Evolutionary conservation across 75 land plant species (phyloP).

Genomic region (Adiantum capillusveneris): DNA sequence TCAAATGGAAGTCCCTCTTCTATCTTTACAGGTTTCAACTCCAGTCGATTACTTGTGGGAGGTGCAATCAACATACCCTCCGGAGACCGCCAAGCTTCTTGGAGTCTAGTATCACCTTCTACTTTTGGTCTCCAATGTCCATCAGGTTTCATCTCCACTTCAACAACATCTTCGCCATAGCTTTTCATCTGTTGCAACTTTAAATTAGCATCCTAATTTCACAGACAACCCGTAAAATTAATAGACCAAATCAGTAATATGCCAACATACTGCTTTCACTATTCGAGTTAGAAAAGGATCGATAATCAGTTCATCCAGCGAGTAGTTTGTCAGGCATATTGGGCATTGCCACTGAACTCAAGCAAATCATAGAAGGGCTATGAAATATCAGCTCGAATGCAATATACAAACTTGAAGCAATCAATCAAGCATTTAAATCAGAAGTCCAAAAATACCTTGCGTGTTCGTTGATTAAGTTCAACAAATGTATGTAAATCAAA

Average conservation of each 20-base stretch:
- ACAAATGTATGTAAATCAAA: slow-evolving; percentile 95
- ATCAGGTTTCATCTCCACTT: slow-evolving; percentile 92
- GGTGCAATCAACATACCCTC: slow-evolving; percentile 32
- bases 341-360: slow-evolving; percentile 97
- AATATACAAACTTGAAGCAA: neutral
- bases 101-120: slow-evolving; percentile 38
- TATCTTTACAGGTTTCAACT: slow-evolving; percentile 35
- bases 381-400: neutral
- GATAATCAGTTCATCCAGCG: slow-evolving; percentile 65
- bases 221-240: neutral
- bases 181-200: slow-evolving; percentile 40
- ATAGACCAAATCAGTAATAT: neutral
- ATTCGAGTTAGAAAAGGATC: slow-evolving; percentile 89
- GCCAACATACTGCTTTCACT: slow-evolving; percentile 35
- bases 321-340: slow-evolving; percentile 81
- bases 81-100: slow-evolving; percentile 45
- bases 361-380: slow-evolving; percentile 2
- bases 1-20: slow-evolving; percentile 57
- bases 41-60: slow-evolving; percentile 12
- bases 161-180: slow-evolving; percentile 84
- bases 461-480: slow-evolving; percentile 88
- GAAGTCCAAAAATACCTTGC: slow-evolving; percentile 48
- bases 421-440: neutral
- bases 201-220: neutral
- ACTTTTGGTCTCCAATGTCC: slow-evolving; percentile 85